Conservation (phyloP, 768 basidiomycete genomes). For the Asterophora parasitica region DNA sequence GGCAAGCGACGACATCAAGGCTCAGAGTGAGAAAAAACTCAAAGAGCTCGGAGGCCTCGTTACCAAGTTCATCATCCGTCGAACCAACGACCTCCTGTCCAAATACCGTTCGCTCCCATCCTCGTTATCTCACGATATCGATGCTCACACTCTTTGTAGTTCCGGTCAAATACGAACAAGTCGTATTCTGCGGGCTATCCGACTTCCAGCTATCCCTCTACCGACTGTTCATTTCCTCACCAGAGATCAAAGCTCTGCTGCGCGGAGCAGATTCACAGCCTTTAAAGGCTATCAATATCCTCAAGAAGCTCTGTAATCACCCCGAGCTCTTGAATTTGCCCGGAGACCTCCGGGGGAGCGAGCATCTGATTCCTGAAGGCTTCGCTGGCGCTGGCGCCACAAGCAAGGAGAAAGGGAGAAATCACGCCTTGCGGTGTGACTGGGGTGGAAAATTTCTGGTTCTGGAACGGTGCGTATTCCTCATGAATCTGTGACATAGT, state of each 20-base stretch:
- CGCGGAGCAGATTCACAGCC: conserved; percentile 88
- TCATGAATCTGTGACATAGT: not conserved
- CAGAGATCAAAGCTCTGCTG: conserved; percentile 86
- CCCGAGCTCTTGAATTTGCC: conserved; percentile 87
- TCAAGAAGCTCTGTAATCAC: conserved; percentile 95
- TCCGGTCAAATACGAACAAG: conserved; percentile 98
- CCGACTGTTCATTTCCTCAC: conserved; percentile 85
- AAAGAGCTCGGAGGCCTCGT: conserved; percentile 87
- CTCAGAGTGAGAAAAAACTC: conserved; percentile 82
- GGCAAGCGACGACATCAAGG: conserved; percentile 73
- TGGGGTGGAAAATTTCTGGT: conserved; percentile 93
- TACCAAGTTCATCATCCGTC: conserved; percentile 89
- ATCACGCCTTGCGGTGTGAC: conserved; percentile 61
- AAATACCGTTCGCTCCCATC: conserved; percentile 73
- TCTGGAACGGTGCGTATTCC: conserved; percentile 65
- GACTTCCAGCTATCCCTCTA: conserved; percentile 83
- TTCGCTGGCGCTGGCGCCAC: conserved; percentile 56
- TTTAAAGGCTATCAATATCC: conserved; percentile 90
- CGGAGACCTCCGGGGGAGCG: conserved; percentile 77
- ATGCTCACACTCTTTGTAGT: conserved; percentile 44
- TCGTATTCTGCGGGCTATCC: conserved; percentile 88
- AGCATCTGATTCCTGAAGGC: conserved; percentile 74
- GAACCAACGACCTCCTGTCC: conserved; percentile 90
- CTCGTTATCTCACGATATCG: not conserved
- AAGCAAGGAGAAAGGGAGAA: conserved; percentile 37